Evolutionary conservation across 1,139 yeast species (phyloP).

Genomic region (Diutina siamensis): DNA sequence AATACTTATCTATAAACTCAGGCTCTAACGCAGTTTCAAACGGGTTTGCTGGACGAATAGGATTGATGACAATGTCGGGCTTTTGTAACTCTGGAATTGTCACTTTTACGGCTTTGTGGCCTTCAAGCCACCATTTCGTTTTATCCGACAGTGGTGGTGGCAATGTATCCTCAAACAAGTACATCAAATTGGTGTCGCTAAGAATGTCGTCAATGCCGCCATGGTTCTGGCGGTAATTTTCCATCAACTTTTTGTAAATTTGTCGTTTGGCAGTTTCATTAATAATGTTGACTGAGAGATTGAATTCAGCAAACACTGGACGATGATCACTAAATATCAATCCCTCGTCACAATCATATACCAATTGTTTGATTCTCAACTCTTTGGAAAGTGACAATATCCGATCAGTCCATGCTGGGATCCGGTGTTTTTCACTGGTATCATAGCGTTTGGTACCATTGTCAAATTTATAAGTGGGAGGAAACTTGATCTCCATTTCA

Average conservation of each 20-base stretch:
- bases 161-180: slow-evolving; percentile 1
- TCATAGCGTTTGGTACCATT: slow-evolving; percentile 1
- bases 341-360: slow-evolving; percentile 51
- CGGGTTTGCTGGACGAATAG: neutral
- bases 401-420: slow-evolving; percentile 6
- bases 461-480: slow-evolving; percentile 6
- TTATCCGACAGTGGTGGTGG: slow-evolving; percentile 87
- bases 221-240: slow-evolving; percentile 34
- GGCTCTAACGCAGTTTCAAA: neutral
- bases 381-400: neutral
- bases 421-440: slow-evolving; percentile 5
- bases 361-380: slow-evolving; percentile 38
- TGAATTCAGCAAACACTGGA: slow-evolving; percentile 52
- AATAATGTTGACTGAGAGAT: slow-evolving; percentile 54
- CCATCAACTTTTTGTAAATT: slow-evolving; percentile 51
- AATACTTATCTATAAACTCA: slow-evolving; percentile 4
- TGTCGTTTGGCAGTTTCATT: slow-evolving; percentile 51
- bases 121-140: slow-evolving; percentile 86
- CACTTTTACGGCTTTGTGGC: slow-evolving; percentile 67
- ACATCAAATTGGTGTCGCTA: slow-evolving; percentile 24
- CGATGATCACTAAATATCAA: slow-evolving; percentile 67
- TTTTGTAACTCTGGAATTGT: slow-evolving; percentile 26
- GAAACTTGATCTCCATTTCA: slow-evolving; percentile 4
- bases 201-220: slow-evolving; percentile 33
- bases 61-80: neutral